A percentile compares a stretch with the other conserved stretches of the same genome.
These are phyloP conservation scores for Dactylellina cionopaga DNA, from an alignment of 2,329 filamentous ascomycete species.

Conservation along the genomic window DNA sequence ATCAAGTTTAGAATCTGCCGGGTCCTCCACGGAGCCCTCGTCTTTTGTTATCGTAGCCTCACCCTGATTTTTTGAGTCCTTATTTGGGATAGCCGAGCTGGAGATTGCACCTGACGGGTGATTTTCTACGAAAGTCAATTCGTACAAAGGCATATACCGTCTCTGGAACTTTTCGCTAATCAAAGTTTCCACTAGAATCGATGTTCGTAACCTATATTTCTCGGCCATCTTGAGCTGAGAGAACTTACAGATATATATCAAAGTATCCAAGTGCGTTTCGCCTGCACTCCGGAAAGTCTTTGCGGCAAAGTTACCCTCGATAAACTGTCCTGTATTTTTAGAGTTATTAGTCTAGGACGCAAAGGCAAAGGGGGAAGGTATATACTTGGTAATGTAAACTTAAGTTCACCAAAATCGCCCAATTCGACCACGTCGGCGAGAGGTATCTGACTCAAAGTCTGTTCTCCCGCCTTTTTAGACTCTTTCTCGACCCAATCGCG, in stretches of 20 bases:
- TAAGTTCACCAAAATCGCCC: too few relatives aligned
- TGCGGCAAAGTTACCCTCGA: not conserved
- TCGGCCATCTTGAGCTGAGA: not conserved
- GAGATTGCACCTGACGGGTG: too few relatives aligned
- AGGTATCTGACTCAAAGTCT: not conserved
- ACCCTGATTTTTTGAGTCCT: too few relatives aligned
- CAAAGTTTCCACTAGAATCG: not conserved
- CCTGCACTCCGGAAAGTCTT: not conserved
- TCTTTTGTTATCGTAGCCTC: too few relatives aligned
- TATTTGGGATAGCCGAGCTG: too few relatives aligned
- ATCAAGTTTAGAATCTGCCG: too few relatives aligned
- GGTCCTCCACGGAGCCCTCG: too few relatives aligned
- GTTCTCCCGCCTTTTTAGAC: not conserved
- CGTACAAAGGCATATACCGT: conserved; percentile 10
- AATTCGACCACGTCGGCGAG: not conserved
- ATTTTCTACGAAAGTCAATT: too few relatives aligned
- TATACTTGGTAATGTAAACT: not conserved
- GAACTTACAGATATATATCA: conserved; percentile 14
- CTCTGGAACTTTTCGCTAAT: not conserved
- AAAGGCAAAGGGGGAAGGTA: too few relatives aligned
- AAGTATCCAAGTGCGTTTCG: not conserved
- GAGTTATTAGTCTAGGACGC: not conserved
- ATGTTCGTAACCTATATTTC: not conserved
- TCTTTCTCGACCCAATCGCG: conserved; percentile 35
- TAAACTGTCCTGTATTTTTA: not conserved